Conservation (phyloP, 148 eudicot species). For the Bassia scoparia region DNA sequence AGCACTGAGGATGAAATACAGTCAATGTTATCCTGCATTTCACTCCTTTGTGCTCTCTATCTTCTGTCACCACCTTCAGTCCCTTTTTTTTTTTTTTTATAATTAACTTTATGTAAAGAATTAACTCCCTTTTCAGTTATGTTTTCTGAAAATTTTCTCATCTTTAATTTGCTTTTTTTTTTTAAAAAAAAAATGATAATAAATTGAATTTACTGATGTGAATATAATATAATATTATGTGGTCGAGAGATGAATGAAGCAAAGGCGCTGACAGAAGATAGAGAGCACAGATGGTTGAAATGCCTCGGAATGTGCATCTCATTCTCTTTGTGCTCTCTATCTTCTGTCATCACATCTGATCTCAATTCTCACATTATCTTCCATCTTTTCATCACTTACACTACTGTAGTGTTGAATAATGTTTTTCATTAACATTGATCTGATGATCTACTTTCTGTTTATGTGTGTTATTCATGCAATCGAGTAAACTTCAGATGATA, state of each 20-base stretch:
- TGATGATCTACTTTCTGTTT: too few species aligned
- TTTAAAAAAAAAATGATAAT: too few species aligned
- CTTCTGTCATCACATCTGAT: slow-evolving; percentile 32
- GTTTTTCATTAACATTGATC: too few species aligned
- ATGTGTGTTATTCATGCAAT: too few species aligned
- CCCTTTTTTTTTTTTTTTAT: slow-evolving; percentile 18
- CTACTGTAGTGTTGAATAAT: background rate
- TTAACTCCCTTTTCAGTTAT: background rate
- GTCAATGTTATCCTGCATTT: slow-evolving; percentile 19
- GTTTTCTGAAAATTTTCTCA: background rate
- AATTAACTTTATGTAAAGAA: background rate
- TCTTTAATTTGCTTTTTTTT: too few species aligned
- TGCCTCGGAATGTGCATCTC: slow-evolving; percentile 23
- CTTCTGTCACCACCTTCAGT: slow-evolving; percentile 39
- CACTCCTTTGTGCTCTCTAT: slow-evolving; percentile 39
- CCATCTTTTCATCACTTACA: background rate
- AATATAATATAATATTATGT: too few species aligned
- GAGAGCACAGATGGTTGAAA: slow-evolving; percentile 44
- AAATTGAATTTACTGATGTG: too few species aligned
- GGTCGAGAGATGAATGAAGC: background rate
- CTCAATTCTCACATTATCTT: background rate
- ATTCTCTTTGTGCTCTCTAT: slow-evolving; percentile 40
- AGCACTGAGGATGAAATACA: slow-evolving; percentile 41
- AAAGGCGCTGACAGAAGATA: slow-evolving; percentile 40
- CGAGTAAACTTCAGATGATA: too few species aligned